Percentiles rank a stretch among this genome's conserved stretches.
Evolutionary conservation across 2,329 filamentous ascomycete genomes (phyloP).

Genomic region (Epichloe sp.): DNA sequence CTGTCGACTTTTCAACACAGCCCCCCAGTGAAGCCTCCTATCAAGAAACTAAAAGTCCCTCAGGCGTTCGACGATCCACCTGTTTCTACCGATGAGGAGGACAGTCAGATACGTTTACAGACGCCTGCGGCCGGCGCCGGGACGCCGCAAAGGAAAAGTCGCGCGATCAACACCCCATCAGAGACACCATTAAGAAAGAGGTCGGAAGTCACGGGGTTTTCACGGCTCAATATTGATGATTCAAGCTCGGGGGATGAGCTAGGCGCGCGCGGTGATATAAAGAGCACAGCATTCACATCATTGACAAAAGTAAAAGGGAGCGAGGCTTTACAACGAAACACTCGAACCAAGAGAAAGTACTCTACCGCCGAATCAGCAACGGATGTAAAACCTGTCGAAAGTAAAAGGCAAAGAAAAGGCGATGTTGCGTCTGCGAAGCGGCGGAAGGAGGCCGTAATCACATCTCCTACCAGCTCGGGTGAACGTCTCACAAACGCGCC

Average conservation of each 20-base stretch:
- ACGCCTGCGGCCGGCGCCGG: slow-evolving; percentile 1
- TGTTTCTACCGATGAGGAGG: slow-evolving; percentile 17
- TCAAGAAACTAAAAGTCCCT: slow-evolving; percentile 6
- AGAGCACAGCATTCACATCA: slow-evolving; percentile 20
- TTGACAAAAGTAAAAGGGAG: slow-evolving; percentile 13
- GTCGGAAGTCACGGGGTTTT: background rate
- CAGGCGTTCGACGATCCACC: slow-evolving; percentile 13
- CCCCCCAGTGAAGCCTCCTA: background rate
- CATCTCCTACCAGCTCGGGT: slow-evolving; percentile 8
- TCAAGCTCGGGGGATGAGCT: slow-evolving; percentile 15
- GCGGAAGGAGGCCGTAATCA: background rate
- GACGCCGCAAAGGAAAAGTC: background rate
- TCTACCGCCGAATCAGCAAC: background rate
- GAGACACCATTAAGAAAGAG: background rate
- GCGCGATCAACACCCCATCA: background rate
- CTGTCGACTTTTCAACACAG: slow-evolving; percentile 4
- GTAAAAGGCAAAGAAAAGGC: slow-evolving; percentile 5
- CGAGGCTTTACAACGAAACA: slow-evolving; percentile 1
- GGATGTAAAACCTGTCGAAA: background rate
- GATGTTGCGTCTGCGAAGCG: background rate
- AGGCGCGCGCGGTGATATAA: slow-evolving; percentile 18
- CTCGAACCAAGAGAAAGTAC: slow-evolving; percentile 4
- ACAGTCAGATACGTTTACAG: background rate
- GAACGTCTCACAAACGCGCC: slow-evolving; percentile 12
- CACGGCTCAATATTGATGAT: slow-evolving; percentile 6